Evolutionary conservation across 1,139 yeast genomes (phyloP).

Genomic region (Wickerhamomyces sp.): DNA sequence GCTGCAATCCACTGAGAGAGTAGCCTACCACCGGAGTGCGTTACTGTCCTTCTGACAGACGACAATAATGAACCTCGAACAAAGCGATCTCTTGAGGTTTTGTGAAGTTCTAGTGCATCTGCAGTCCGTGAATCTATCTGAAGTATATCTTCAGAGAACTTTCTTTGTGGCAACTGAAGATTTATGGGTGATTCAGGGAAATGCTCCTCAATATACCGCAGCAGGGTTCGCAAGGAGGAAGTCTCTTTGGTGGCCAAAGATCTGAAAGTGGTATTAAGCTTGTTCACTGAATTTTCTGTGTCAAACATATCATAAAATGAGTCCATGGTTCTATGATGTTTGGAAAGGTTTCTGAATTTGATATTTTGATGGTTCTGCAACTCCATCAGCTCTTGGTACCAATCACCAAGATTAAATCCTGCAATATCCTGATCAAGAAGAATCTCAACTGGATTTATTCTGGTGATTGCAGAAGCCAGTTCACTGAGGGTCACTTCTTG

Average conservation of each 20-base stretch:
- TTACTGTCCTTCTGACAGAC: slow-evolving; percentile 65
- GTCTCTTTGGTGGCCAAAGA: slow-evolving; percentile 39
- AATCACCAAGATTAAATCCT: slow-evolving; percentile 36
- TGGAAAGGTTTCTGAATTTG: slow-evolving; percentile 43
- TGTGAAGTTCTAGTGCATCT: slow-evolving; percentile 70
- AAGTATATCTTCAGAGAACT: slow-evolving; percentile 47
- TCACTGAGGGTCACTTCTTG: slow-evolving; percentile 47
- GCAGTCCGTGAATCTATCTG: slow-evolving; percentile 82
- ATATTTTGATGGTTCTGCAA: slow-evolving; percentile 52
- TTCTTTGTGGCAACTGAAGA: slow-evolving; percentile 47
- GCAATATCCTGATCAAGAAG: slow-evolving; percentile 29
- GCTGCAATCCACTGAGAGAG: slow-evolving; percentile 78
- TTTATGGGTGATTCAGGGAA: slow-evolving; percentile 47
- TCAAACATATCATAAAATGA: slow-evolving; percentile 30
- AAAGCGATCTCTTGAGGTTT: slow-evolving; percentile 52
- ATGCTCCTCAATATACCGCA: slow-evolving; percentile 55
- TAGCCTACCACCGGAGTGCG: slow-evolving; percentile 76
- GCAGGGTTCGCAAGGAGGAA: slow-evolving; percentile 48
- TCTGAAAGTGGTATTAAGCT: slow-evolving; percentile 15
- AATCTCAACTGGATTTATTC: slow-evolving; percentile 33
- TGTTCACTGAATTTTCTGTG: slow-evolving; percentile 10
- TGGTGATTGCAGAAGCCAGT: slow-evolving; percentile 29
- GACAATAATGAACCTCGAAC: slow-evolving; percentile 65
- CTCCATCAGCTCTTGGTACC: slow-evolving; percentile 59
- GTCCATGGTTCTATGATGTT: slow-evolving; percentile 29